phyloP scores from a whole-genome alignment of 176 grass and related monocot species.

The Rhynchospora breviuscula region DNA sequence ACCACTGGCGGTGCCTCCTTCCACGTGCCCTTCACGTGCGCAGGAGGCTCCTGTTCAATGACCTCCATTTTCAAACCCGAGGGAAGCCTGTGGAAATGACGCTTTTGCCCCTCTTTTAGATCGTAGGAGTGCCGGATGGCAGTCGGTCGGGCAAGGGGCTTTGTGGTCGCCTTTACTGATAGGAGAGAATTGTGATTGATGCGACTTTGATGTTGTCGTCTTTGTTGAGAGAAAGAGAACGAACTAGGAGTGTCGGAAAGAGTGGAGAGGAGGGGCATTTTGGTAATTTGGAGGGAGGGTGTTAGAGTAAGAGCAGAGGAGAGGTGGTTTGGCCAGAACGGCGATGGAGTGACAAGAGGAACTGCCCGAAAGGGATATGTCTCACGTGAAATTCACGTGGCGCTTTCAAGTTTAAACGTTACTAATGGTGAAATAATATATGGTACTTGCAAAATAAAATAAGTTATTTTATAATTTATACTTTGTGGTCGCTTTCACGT shows the following conservation, averaged over 20 bases:
- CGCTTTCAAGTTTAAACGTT: not conserved
- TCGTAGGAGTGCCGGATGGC: conserved; percentile 28
- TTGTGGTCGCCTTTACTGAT: not conserved
- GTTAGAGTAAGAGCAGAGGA: no score
- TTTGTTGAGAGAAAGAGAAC: not conserved
- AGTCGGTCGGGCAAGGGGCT: conserved; percentile 14
- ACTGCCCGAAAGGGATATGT: not conserved
- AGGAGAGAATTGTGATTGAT: not conserved
- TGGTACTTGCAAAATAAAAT: no score
- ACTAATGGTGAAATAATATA: no score
- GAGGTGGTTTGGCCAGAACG: not conserved
- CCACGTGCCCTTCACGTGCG: not conserved
- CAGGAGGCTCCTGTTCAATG: conserved; percentile 44
- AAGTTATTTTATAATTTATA: no score
- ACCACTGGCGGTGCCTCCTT: conserved; percentile 42
- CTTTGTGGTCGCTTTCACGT: no score
- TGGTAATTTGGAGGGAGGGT: not conserved
- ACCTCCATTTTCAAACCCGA: conserved; percentile 78
- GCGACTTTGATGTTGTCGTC: not conserved
- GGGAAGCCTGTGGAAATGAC: conserved; percentile 60
- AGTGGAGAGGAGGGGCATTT: conserved; percentile 16
- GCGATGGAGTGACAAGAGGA: not conserved
- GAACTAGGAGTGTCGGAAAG: not conserved
- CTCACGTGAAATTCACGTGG: conserved; percentile 12
- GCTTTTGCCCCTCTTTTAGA: conserved; percentile 63